Percentiles rank a stretch among this genome's conserved stretches.
Evolutionary conservation across 2,329 filamentous ascomycete genomes (phyloP).

Genomic region (Penicillium sp.): DNA sequence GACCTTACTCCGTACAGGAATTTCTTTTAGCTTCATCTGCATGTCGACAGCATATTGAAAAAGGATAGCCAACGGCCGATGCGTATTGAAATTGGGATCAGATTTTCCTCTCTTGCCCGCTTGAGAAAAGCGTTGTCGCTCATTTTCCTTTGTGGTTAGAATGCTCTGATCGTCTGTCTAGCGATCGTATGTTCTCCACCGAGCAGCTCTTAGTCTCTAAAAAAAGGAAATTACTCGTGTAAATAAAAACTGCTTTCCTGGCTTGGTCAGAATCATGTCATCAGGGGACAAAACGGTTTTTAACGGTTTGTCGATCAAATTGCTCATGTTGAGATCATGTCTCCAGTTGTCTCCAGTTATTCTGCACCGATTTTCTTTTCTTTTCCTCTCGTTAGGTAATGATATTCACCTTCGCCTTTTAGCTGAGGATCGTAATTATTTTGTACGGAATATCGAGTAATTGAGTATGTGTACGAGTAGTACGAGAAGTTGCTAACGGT

Average conservation of each 20-base stretch:
- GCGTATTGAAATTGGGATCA: constrained; percentile 29
- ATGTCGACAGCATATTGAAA: not conserved
- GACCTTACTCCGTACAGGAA: not conserved
- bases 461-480: not conserved
- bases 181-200: constrained; percentile 24
- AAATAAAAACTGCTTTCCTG: not conserved
- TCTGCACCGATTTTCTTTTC: not conserved
- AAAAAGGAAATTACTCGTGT: not conserved
- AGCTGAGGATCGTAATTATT: not conserved
- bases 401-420: constrained; percentile 1
- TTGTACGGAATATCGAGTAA: not conserved
- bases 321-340: constrained; percentile 1
- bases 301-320: constrained; percentile 19
- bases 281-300: constrained; percentile 19
- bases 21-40: not conserved
- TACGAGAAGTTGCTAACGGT: not conserved
- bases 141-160: constrained; percentile 23
- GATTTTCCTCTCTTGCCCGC: constrained; percentile 30
- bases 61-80: constrained; percentile 1
- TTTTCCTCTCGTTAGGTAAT: not conserved
- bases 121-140: constrained; percentile 26
- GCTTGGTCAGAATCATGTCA: constrained; percentile 18
- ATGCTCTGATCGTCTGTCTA: constrained; percentile 32
- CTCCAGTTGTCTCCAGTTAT: constrained; percentile 12
- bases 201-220: constrained; percentile 9